Evolutionary conservation across 179 eudicot species (phyloP), one percentile per base, ranked within the genome.

Genomic region (Nepenthes alata): DNA sequence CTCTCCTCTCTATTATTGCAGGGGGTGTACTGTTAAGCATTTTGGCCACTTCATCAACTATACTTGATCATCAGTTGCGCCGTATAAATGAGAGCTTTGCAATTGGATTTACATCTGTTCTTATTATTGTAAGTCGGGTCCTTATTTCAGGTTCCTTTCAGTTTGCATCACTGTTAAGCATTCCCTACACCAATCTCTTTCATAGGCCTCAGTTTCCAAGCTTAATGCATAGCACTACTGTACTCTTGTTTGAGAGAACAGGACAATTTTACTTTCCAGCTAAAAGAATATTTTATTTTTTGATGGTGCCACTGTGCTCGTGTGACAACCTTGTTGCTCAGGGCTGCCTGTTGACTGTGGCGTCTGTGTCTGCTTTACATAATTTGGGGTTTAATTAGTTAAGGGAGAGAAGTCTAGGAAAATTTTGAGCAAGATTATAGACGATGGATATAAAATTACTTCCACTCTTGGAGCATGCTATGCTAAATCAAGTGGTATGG

Each of bases 21-120:
- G 98, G 98, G 15, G 98, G 98, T 39, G 57, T 93, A 49, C 72
- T 93, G 78, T 70, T 93, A 54, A 83, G 90, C 66, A 61, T 87
- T 63, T 79, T 93, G 78, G 98, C 98, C 39, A 93, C 98, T 60
- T 77, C 85, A 41, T 93, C 98, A 4, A 77, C 77, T 59, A 78
- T 93, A 67, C 84, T 93, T 68, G 98, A 93, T 72, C 93, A 83
- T 75, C 68, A 80, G 64, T 70, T 93, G 62, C 85, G 96, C 39
- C 76, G 80, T 39, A 85, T 89, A 41, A 93, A 89, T 70, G 85
- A 86, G 72, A 95, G 93, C 57, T 93, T 68, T 68, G 74, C 90
- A 16, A 89, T 93, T 55, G 96, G 98, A 44, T 93, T 93, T 77
- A 93, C 98, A 53, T 93, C 98, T 59, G 73, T 93, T 67, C 88